Evolutionary conservation across 305 asterid genomes (phyloP).

Genomic region (Fraxinus floribunda): DNA sequence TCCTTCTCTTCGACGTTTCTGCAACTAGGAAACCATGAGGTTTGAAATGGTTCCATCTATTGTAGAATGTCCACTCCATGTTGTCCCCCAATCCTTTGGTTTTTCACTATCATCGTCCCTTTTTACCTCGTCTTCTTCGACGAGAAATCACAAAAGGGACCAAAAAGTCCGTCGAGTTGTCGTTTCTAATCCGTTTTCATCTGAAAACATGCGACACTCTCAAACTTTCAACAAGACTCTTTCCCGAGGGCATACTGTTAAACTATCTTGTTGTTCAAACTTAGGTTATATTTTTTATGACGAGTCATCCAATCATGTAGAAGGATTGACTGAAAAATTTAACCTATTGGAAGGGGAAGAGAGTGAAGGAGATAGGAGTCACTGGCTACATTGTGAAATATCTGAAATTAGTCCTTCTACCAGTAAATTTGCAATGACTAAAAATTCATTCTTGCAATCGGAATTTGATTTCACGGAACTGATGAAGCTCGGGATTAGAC

Average conservation of each 20-base stretch:
- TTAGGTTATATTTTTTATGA: conserved; percentile 35
- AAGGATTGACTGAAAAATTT: neutral
- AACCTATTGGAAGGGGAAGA: conserved; percentile 10
- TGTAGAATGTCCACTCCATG: conserved; percentile 36
- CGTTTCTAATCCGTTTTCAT: conserved; percentile 32
- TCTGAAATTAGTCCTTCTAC: conserved; percentile 22
- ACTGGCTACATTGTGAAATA: conserved; percentile 27
- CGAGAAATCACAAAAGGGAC: conserved; percentile 14
- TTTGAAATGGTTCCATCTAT: conserved; percentile 39
- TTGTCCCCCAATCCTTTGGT: conserved; percentile 28
- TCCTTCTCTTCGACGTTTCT: conserved; percentile 19
- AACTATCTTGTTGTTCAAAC: conserved; percentile 44
- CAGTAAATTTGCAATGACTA: conserved; percentile 23
- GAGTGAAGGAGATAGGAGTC: neutral
- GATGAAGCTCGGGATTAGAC: conserved; percentile 60
- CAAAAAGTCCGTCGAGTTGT: conserved; percentile 15
- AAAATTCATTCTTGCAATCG: conserved; percentile 38
- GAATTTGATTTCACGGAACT: conserved; percentile 67
- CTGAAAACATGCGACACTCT: conserved; percentile 22
- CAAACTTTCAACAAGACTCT: neutral
- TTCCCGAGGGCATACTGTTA: neutral
- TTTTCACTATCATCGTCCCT: conserved; percentile 25
- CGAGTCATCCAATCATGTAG: conserved; percentile 15
- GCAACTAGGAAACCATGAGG: conserved; percentile 40
- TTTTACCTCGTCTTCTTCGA: conserved; percentile 24